phyloP scores from a whole-genome alignment of 768 basidiomycete species.

The Holtermanniella nyarrowii region DNA sequence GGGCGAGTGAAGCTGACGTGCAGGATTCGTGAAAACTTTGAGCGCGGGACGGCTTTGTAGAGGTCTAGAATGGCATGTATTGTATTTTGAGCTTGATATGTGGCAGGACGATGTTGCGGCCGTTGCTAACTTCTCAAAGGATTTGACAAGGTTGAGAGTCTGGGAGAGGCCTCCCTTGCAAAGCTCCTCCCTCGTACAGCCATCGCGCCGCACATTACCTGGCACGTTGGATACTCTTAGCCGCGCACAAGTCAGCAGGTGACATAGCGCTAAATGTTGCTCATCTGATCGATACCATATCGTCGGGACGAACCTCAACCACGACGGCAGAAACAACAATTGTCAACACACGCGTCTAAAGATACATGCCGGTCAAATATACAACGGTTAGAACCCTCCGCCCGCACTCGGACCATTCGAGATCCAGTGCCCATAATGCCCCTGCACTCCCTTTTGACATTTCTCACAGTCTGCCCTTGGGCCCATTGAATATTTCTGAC shows the following conservation, averaged over 20 bases:
- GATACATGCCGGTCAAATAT: too few relatives aligned
- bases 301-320: neutral
- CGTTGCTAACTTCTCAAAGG: too few relatives aligned
- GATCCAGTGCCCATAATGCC: constrained; percentile 7
- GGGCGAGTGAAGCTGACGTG: constrained; percentile 5
- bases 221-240: too few relatives aligned
- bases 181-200: too few relatives aligned
- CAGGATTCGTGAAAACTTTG: constrained; percentile 85
- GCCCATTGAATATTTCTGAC: constrained; percentile 9
- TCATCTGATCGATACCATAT: neutral
- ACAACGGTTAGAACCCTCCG: neutral
- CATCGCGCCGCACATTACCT: too few relatives aligned
- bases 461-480: constrained; percentile 14
- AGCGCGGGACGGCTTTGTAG: constrained; percentile 85
- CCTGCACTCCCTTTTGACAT: constrained; percentile 3
- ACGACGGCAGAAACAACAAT: neutral
- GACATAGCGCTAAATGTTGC: neutral
- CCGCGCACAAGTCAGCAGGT: too few relatives aligned
- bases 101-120: too few relatives aligned
- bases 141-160: too few relatives aligned
- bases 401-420: neutral
- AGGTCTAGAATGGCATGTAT: too few relatives aligned
- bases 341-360: neutral
- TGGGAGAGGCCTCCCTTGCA: too few relatives aligned
- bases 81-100: too few relatives aligned